phyloP scores from a whole-genome alignment of 306 rosid species.

The Abrus pulchellus region DNA sequence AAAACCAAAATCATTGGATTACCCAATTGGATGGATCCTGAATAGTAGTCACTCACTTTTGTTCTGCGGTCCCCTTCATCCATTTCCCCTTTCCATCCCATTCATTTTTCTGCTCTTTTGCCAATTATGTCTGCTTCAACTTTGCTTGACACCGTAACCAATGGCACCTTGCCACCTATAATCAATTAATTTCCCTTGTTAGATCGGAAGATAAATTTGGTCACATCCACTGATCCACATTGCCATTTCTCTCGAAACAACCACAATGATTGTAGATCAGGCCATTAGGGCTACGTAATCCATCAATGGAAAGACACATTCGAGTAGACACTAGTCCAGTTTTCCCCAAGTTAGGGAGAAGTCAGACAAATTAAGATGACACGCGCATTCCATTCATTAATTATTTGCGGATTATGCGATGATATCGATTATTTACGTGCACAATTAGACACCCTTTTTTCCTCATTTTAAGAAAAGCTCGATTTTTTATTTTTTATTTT shows the following conservation, averaged over 20 bases:
- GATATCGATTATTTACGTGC: neutral
- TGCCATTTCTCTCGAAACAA: conserved; percentile 23
- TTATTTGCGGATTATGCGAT: neutral
- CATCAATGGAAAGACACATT: neutral
- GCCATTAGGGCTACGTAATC: neutral
- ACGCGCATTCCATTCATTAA: neutral
- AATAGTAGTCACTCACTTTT: conserved; percentile 26
- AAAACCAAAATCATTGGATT: no score
- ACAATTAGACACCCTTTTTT: no score
- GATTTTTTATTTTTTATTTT: no score
- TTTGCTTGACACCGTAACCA: conserved; percentile 25
- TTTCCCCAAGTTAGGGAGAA: neutral
- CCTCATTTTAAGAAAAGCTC: no score
- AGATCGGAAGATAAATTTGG: neutral
- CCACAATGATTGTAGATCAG: neutral
- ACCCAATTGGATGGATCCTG: no score
- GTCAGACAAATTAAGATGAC: neutral
- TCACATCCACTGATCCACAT: conserved; percentile 4
- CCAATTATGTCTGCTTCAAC: conserved; percentile 34
- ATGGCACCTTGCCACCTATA: conserved; percentile 32
- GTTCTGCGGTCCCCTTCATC: conserved; percentile 52
- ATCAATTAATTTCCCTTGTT: conserved; percentile 8
- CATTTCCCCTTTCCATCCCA: neutral
- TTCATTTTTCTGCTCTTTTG: conserved; percentile 26
- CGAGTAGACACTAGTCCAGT: neutral